Evolutionary conservation across 192 early-diverging fungal genomes (phyloP), one percentile per base, ranked within the genome.

Genomic region (Coemansia erecta): DNA sequence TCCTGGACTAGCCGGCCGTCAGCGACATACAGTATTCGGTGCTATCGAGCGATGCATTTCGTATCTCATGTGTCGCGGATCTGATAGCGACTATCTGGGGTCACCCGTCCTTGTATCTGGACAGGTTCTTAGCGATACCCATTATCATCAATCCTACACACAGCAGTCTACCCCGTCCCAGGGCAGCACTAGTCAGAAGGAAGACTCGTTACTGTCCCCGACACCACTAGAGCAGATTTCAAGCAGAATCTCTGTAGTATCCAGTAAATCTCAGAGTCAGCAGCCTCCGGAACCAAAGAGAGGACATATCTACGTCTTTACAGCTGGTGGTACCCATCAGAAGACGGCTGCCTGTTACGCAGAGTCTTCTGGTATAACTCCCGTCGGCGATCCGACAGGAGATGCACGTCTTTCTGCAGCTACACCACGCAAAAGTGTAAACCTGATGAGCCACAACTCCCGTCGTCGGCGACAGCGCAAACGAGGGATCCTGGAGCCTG

Each of bases 41-140:
- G 54, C 31, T 31, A n/a, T 58, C 23, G 31, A 44, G 44, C 57
- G 53, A 18, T 73, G 64, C 42, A 28, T 73, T 17, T 62, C 64
- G 3, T 24, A 55, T 12, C 50, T 73, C 13, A 66, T 49, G 47
- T 49, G 47, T 23, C 19, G 47, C 13, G 21, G 12, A 19, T 2
- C 8, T 8, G 24, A 49, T 9, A 23, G 22, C 2, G 22, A 14
- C 12, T 18, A 24, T 23, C 22, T 24, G 22, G 47, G 24, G 21
- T 49, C 47, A 4, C 47, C 24, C 1, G 22, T 17, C 12, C 22
- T 31, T 31, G 28, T 31, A 31, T 31, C 28, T 31, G 28, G 7
- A 31, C 28, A 31, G 14, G 47, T 22, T 3, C 22, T 49, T 24
- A 24, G 6, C 47, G 14, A 0, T 24, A 23, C 15, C 11, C 45